These are phyloP conservation scores for Phytophthora hybrid DNA, from an alignment of 352 stramenopile species.

Conservation along the genomic window DNA sequence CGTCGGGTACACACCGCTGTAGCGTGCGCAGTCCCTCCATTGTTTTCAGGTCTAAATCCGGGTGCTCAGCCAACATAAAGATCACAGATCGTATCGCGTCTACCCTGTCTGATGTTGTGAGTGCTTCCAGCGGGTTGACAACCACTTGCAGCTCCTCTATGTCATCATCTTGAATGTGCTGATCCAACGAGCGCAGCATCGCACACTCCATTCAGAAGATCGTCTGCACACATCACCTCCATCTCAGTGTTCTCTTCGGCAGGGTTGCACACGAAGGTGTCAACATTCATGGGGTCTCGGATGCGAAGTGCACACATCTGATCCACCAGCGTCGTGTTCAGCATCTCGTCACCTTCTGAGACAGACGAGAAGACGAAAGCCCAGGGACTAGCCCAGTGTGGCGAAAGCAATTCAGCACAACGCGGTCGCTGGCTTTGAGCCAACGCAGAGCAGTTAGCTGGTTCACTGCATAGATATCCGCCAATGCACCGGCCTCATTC, in stretches of 20 bases:
- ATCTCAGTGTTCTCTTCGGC: neutral
- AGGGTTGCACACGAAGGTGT: neutral
- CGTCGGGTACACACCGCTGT: too few species aligned
- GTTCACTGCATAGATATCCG: neutral
- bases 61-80: neutral
- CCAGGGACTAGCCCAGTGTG: neutral
- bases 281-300: neutral
- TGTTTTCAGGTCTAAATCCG: too few species aligned
- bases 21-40: too few species aligned
- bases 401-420: neutral
- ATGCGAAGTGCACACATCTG: neutral
- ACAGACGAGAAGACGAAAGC: neutral
- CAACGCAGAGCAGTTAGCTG: neutral
- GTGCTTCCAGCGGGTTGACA: too few species aligned
- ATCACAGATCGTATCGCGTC: neutral
- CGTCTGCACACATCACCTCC: neutral
- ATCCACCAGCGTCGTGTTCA: neutral
- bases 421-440: neutral
- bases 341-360: neutral
- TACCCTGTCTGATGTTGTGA: neutral
- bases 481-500: neutral
- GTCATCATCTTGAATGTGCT: neutral
- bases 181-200: neutral
- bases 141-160: neutral
- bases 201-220: neutral